A percentile compares a stretch with the other conserved stretches of the same genome.
Evolutionary conservation across 345 rosid species (phyloP).

Genomic region (Populus nigra): DNA sequence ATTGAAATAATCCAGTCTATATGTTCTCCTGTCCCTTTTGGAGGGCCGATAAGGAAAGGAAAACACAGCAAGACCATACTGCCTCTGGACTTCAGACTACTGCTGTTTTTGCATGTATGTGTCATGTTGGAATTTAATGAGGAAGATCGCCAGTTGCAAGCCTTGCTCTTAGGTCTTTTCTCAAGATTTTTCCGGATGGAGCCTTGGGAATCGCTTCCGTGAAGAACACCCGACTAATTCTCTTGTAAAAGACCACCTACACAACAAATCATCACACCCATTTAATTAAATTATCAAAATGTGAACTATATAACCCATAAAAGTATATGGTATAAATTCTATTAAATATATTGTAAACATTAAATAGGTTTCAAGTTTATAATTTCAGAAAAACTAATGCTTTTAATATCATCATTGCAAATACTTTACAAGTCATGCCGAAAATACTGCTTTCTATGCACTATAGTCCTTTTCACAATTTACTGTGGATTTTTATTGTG

Average conservation of each 20-base stretch:
- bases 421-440: too few relatives aligned
- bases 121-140: neutral
- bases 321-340: neutral
- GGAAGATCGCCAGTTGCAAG: slow-evolving; percentile 38
- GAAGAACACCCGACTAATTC: slow-evolving; percentile 63
- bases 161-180: slow-evolving; percentile 66
- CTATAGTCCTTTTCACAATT: too few relatives aligned
- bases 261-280: neutral
- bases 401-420: too few relatives aligned
- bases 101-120: neutral
- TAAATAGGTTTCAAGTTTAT: neutral
- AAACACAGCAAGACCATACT: neutral
- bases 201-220: slow-evolving; percentile 69
- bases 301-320: neutral
- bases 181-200: slow-evolving; percentile 79
- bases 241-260: slow-evolving; percentile 87
- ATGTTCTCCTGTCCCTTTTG: neutral
- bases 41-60: neutral
- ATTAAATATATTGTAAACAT: too few relatives aligned
- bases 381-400: too few relatives aligned
- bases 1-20: too few relatives aligned
- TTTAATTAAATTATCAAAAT: neutral
- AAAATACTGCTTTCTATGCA: too few relatives aligned
- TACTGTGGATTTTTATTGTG: rapidly evolving
- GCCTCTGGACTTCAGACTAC: neutral